Base-by-base conservation (phyloP, 352 stramenopile species). In the Phytophthora niederhauseri region DNA sequence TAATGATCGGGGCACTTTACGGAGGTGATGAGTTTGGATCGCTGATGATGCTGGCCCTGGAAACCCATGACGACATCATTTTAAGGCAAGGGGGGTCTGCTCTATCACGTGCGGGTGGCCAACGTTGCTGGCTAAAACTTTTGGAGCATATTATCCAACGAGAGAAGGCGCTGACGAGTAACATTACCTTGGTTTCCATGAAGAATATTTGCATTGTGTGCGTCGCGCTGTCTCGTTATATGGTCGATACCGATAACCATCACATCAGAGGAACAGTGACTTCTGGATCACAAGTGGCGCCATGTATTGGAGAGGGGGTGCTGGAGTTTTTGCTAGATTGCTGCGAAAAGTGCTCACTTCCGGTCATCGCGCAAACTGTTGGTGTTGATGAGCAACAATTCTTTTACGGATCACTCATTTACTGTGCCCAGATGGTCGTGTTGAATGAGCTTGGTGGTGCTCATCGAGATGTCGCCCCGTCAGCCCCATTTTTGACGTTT, bases 341-440 rank as follows among this genome's bases (percentile, higher is more conserved):
- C 9, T 75, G 83, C 28, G 70, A 82, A 30, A 72, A 78, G 64
- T 89, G 72, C 26, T 61, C 74, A 9, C 69, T 85, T 19, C 41
- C 74, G 8, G 61, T 67, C 4, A 66, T 85, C 14, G 65, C 26
- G 0, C 76, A 85, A 59, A 28, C 77, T 1, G 28, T 95, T 19
- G 82, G 85, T 6, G 51, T 55, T 0, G 85, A 92, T 30, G 72
- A 85, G 12, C 82, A 92, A 26, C 87, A 88, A 15, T 92, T 93
- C 43, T 90, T 93, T 63, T 92, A 90, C 54, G 77, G 80, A 2
- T 79, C 75, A 6, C 63, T 95, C 4, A 77, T 95, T 12, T 95
- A 91, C 53, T 90, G 75, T 22, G 64, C 69, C 0, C 85, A 95
- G 66, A 75, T 64, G 0, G 80, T 86, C 7, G 14, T 91, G 1